Base-by-base conservation (phyloP, 768 basidiomycete species). In the Russula abietina region DNA sequence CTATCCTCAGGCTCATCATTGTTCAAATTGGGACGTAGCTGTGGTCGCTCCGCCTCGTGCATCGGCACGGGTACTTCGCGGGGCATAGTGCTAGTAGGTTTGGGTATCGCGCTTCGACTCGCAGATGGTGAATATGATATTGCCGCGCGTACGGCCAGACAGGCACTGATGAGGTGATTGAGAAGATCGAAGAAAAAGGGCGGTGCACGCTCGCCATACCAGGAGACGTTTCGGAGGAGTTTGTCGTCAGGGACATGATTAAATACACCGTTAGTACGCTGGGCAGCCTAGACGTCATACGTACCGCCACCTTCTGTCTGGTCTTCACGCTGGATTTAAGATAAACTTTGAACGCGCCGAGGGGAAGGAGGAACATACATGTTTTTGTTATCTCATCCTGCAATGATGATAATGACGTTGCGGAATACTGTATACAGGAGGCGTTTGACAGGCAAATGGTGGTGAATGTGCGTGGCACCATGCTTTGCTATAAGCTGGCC, bases 401-500 rank as follows among this genome's bases (percentile, higher is more conserved):
- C n/a, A n/a, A 46, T 53, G 30, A 11, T 53, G 30, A 11, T 12
- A 49, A 26, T 33, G 24, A 9, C 14, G 14, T 36, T 33, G 38
- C 0, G 38, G 38, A 39, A 16, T 48, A 33, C 38, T 50, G 53
- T 46, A 50, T 56, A n/a, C 60, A 4, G 55, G 41, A 41, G 30
- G 7, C 32, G 17, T 67, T 56, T 33, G 57, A 67, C 33, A 56
- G 51, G 24, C n/a, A 59, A 54, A 57, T 50, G 48, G 49, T 57
- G 2, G 49, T 62, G 10, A 67, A 62, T 38, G 58, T 55, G 38
- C 60, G 60, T 2, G 32, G 66, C n/a, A 52, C 62, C 16, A 68
- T 70, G 65, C 65, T 68, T 17, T 69, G 69, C 59, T 70, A 70
- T 62, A 66, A 70, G 59, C 49, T 62, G 26, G 69, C 69, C 0